Base-by-base conservation (phyloP, 352 stramenopile species). In the Phytopythium oedochilum region DNA sequence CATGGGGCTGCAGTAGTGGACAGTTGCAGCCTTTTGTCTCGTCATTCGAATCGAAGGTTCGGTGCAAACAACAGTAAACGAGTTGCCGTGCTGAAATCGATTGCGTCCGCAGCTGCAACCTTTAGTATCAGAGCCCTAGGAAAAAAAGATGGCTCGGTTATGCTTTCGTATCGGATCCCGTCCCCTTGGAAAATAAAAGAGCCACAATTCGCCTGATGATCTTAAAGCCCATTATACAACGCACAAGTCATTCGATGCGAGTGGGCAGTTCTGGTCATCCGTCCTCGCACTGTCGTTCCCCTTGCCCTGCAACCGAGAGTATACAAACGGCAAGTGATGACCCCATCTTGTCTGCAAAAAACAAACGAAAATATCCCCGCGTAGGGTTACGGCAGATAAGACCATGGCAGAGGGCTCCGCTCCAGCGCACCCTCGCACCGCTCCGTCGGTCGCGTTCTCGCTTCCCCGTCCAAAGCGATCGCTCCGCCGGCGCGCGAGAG, bases 391-490 rank as follows among this genome's bases (percentile, higher is more conserved):
- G 12, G 3, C 22, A 5, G 36, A 42, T 42, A 42, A 42, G 36
- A 42, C 36, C 36, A 42, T 17, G 36, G 36, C 9, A 42, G 36
- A 42, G 36, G 36, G 6, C 15, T 18, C 36, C 15, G 8, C 18
- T 22, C 8, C 40, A n/a, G 28, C 40, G 20, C 40, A 14, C 23
- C 40, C 40, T 47, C 40, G 40, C 40, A 15, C 39, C 18, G 18
- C 39, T 65, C 67, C 77, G 83, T 68, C 77, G 85, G 77, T 15
- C 34, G 34, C n/a, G n/a, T n/a, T n/a, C n/a, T n/a, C n/a, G n/a
- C n/a, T n/a, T 39, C 34, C 36, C 36, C 17, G 15, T 20, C 36
- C 8, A 42, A 42, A 42, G 15, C 36, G 36, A 42, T 42, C 17
- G 34, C 34, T 39, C 17, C 11, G 34, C 14, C 34, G 11, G 34